Evolutionary conservation across 441 rosid species (phyloP), one percentile per base, ranked within the genome.

Genomic region (Adansonia grandidieri): DNA sequence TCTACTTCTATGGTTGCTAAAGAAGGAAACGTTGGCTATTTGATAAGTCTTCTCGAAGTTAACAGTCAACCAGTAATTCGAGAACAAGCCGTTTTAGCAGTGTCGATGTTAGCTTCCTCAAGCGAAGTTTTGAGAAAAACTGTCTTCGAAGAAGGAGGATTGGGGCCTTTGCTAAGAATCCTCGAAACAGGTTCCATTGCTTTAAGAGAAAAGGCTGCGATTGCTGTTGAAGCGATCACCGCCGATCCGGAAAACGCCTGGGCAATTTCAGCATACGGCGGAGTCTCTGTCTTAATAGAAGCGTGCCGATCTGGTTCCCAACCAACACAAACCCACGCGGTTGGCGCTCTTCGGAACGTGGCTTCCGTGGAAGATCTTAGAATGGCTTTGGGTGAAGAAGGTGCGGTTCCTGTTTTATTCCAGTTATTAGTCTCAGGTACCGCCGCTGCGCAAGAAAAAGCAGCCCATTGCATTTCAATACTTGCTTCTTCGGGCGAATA

Each of bases 181-280:
- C 86, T 93, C 9, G 96, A 93, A 74, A 77, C 93, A 0, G 88
- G 93, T 47, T 88, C 93, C 9, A 78, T 85, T 82, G 79, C 88
- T 11, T 28, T 90, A 10, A 92, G 85, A 70, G 91, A 92, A 69
- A 86, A 88, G 65, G 95, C 94, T 1, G 88, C 93, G 0, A 76
- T 86, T 7, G 95, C 92, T 4, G 84, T 93, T 22, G 95, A 93
- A 78, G 90, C 95, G 0, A 89, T 93, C 60, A 93, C 96, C 60
- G 73, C 81, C n/a, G 91, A 92, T 82, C 83, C 84, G 6, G 96
- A 92, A 13, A 89, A 90, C 70, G 89, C 88, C 0, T 92, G 96
- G 95, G 95, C 91, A 6, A 66, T 93, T 71, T 89, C 91, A 4
- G 90, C 95, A 0, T 88, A 91, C 84, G 89, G 95, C 11, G 95